Percentiles rank a stretch among this genome's conserved stretches.
Evolutionary conservation across 1,284 basidiomycete genomes (phyloP).

Genomic region (Coniferiporia sulphurascens): DNA sequence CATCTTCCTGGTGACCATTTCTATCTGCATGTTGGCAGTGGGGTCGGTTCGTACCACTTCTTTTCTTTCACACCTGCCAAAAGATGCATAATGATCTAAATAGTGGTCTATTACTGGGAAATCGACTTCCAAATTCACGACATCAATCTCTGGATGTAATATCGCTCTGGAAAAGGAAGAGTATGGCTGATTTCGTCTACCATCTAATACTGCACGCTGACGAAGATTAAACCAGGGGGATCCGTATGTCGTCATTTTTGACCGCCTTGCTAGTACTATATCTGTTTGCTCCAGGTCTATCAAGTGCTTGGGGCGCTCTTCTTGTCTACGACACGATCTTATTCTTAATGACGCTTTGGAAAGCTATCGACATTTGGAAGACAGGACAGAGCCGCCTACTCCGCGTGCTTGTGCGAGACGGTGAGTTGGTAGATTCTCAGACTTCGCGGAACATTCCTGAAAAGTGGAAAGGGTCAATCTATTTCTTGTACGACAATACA

Average conservation of each 20-base stretch:
- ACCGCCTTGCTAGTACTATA: not conserved
- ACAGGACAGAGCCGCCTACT: slow-evolving; percentile 1
- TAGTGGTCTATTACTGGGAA: slow-evolving; percentile 10
- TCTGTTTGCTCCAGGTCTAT: slow-evolving; percentile 25
- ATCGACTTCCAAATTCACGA: not conserved
- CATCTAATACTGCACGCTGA: not conserved
- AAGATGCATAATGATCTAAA: not conserved
- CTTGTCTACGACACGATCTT: slow-evolving; percentile 36
- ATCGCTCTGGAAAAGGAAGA: not conserved
- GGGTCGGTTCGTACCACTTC: not conserved
- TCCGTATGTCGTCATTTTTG: not conserved
- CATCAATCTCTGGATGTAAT: slow-evolving; percentile 9
- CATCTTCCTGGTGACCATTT: not conserved
- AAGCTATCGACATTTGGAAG: slow-evolving; percentile 28
- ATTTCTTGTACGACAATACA: slow-evolving; percentile 11
- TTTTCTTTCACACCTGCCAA: not conserved
- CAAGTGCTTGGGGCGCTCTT: slow-evolving; percentile 34
- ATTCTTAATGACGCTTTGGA: slow-evolving; percentile 39
- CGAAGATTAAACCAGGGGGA: not conserved
- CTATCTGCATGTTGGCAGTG: slow-evolving; percentile 7
- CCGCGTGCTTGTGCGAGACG: slow-evolving; percentile 15
- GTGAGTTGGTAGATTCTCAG: not conserved
- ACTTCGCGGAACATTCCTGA: not conserved
- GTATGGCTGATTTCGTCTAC: not conserved
- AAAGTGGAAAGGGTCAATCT: slow-evolving; percentile 8